Evolutionary conservation across 345 rosid species (phyloP).

Genomic region (Citrus medica): DNA sequence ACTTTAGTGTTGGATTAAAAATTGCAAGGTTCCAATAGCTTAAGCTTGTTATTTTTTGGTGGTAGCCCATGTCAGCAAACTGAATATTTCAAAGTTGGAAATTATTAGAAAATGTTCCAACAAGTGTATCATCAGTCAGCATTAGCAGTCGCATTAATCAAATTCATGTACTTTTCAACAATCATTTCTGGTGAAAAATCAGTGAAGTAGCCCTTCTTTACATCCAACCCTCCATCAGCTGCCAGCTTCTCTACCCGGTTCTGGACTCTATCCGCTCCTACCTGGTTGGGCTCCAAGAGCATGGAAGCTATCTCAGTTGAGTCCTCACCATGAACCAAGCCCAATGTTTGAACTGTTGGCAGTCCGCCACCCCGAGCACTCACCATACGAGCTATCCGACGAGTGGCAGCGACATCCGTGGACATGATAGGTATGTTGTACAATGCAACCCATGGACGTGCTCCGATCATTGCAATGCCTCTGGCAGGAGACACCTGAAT

Average conservation of each 20-base stretch:
- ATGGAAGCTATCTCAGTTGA: conserved; percentile 57
- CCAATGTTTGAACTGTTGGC: conserved; percentile 56
- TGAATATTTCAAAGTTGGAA: not conserved
- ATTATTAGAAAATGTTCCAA: not conserved
- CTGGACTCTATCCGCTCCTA: conserved; percentile 63
- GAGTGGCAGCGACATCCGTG: conserved; percentile 35
- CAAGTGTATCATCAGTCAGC: conserved; percentile 13
- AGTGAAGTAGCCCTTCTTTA: conserved; percentile 63
- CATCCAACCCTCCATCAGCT: conserved; percentile 46
- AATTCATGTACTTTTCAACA: conserved; percentile 37
- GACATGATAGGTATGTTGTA: conserved; percentile 53
- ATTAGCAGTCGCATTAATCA: conserved; percentile 20
- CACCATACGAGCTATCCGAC: conserved; percentile 51
- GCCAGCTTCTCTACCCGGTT: conserved; percentile 49
- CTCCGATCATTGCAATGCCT: conserved; percentile 56
- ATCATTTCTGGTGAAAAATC: conserved; percentile 53
- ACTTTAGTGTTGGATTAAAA: not conserved
- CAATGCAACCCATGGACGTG: conserved; percentile 43
- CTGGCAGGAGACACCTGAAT: conserved; percentile 30
- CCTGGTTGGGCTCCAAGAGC: conserved; percentile 53
- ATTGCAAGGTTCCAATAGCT: not conserved
- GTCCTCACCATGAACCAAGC: conserved; percentile 46
- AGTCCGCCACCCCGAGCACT: conserved; percentile 69
- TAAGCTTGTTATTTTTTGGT: not conserved
- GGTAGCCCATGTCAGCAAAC: not conserved